These are phyloP conservation scores for Hypericum perforatum DNA, from an alignment of 345 rosid genomes.

Conservation along the genomic window DNA sequence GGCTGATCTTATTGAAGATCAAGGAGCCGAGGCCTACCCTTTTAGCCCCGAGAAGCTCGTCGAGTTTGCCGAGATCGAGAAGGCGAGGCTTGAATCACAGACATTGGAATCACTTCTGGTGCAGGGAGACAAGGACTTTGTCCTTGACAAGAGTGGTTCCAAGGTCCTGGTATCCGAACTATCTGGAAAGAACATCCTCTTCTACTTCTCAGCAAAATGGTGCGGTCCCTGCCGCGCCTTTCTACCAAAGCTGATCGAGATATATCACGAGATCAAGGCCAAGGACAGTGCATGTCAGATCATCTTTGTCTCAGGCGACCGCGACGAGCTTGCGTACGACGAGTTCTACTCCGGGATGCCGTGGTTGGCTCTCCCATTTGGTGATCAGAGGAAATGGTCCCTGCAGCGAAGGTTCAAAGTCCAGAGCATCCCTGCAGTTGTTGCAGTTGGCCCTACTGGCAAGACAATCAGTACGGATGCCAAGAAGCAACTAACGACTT, in stretches of 20 bases:
- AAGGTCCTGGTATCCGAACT: conserved; percentile 13
- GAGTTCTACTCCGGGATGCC: conserved; percentile 31
- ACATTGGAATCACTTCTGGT: conserved; percentile 53
- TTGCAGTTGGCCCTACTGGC: conserved; percentile 31
- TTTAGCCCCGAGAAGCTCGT: conserved; percentile 44
- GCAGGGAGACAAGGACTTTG: conserved; percentile 48
- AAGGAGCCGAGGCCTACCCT: conserved; percentile 56
- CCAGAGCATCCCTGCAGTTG: conserved; percentile 26
- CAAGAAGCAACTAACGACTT: conserved; percentile 11
- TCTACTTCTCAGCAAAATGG: conserved; percentile 40
- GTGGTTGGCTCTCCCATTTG: conserved; percentile 35
- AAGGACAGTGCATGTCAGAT: conserved; percentile 25
- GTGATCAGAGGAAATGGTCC: conserved; percentile 23
- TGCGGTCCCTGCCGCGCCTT: conserved; percentile 40
- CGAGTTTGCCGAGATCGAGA: conserved; percentile 37
- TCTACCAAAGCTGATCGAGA: conserved; percentile 26
- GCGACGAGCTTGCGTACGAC: conserved; percentile 24
- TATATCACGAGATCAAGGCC: conserved; percentile 26
- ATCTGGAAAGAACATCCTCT: conserved; percentile 33
- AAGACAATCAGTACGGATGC: conserved; percentile 25
- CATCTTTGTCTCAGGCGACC: conserved; percentile 36
- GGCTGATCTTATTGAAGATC: conserved; percentile 48
- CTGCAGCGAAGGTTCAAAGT: conserved; percentile 30
- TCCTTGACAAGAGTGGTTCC: conserved; percentile 40
- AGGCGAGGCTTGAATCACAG: conserved; percentile 42